phyloP scores from a whole-genome alignment of 1,284 basidiomycete species.

The Coniophora puteana region DNA sequence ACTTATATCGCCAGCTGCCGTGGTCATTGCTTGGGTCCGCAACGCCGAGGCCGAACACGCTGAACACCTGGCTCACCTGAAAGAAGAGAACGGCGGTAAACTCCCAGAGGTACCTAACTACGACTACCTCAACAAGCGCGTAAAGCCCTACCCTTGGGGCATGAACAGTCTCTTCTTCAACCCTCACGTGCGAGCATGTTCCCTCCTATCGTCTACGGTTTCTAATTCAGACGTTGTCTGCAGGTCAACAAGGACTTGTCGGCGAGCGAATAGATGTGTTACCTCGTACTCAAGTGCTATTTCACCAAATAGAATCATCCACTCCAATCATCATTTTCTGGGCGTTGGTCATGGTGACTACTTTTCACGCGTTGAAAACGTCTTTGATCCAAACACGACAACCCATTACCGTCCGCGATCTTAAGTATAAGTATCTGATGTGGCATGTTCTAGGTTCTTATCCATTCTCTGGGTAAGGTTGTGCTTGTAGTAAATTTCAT shows the following conservation, averaged over 20 bases:
- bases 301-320: too few species aligned
- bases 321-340: too few species aligned
- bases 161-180: conserved; percentile 80
- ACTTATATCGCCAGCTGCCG: conserved; percentile 44
- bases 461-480: too few species aligned
- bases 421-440: too few species aligned
- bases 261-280: conserved; percentile 5
- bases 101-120: conserved; percentile 70
- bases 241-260: conserved; percentile 65
- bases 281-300: background rate
- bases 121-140: conserved; percentile 73
- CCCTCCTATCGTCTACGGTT: background rate
- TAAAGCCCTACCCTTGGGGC: conserved; percentile 82
- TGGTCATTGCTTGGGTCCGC: conserved; percentile 68
- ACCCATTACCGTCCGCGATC: too few species aligned
- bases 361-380: too few species aligned
- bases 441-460: too few species aligned
- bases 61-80: conserved; percentile 68
- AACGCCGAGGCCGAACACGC: conserved; percentile 74
- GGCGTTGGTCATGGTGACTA: too few species aligned
- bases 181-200: conserved; percentile 46
- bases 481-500: too few species aligned
- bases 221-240: conserved; percentile 8
- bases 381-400: too few species aligned
- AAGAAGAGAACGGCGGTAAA: conserved; percentile 71